Evolutionary conservation across 306 rosid genomes (phyloP).

Genomic region (Cucurbita ficifolia): DNA sequence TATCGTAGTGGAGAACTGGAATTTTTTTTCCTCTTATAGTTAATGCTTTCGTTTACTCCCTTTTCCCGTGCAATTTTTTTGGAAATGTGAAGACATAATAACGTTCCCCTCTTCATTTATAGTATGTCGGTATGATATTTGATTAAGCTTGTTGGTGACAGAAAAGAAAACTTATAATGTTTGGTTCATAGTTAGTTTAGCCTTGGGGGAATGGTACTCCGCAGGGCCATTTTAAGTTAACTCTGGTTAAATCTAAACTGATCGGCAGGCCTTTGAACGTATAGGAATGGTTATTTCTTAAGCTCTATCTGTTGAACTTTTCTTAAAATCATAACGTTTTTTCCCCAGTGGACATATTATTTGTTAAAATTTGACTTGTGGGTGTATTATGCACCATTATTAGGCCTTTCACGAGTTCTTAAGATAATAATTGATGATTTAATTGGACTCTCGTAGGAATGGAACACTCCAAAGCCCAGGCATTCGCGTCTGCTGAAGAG

Average conservation of each 20-base stretch:
- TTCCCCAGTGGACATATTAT: background rate
- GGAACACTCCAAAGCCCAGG: constrained; percentile 62
- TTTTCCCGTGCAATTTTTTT: background rate
- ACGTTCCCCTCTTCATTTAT: background rate
- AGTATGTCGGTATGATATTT: background rate
- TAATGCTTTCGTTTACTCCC: background rate
- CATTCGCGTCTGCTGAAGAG: constrained; percentile 70
- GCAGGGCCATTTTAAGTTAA: background rate
- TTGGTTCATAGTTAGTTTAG: background rate
- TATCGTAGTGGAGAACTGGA: background rate
- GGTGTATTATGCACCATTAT: background rate
- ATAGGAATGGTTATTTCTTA: background rate
- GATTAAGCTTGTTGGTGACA: background rate
- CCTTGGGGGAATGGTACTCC: background rate
- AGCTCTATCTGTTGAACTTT: background rate
- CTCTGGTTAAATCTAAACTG: background rate
- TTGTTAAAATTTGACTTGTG: background rate
- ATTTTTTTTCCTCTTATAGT: background rate
- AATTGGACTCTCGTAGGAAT: constrained; percentile 36
- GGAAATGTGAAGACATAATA: background rate
- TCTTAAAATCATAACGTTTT: background rate
- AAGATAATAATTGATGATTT: constrained; percentile 1
- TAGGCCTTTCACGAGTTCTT: background rate
- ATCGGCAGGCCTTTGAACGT: background rate
- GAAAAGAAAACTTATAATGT: background rate